Evolutionary conservation across 108 stramenopile genomes (phyloP), one percentile per base, ranked within the genome.

Genomic region (Stephanodiscus triporus): DNA sequence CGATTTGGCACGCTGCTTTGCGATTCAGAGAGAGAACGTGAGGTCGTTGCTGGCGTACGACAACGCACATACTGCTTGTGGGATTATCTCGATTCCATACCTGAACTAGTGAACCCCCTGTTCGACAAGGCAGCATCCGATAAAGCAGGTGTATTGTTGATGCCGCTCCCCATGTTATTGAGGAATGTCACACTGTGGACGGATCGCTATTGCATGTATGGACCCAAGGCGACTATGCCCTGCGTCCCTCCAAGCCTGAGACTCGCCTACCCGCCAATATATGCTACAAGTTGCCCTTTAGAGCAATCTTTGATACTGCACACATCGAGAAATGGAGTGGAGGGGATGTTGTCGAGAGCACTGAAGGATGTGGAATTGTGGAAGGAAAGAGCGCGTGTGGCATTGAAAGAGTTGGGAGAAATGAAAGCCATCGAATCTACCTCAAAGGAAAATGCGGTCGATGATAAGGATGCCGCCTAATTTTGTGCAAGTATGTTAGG

Each of bases 1-100:
- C 91, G 94, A 9, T 97, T 96, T 80, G 98, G 98, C 19, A 97
- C 89, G 24, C 82, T 99, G 62, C 82, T 99, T 59, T 96, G 94
- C 72, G 95, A 99, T 76, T 88, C 85, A 45, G 95, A 97, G 76
- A 70, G 80, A 43, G 93, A 97, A 60, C 85, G 97, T 24, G 94
- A 95, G 70, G 56, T 86, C 22, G 77, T 84, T 51, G 95, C 92
- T 16, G 82, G 84, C 22, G 90, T 91, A 63, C 89, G 92, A 10
- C 89, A 93, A 64, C 72, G 95, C 45, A 95, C 95, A 5, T 86
- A 85, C 50, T 93, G 88, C 17, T 53, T 95, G 17, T 95, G 95
- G 95, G 95, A 95, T 40, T 86, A 89, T 53, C 83, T 95, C 45
- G 90, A 95, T 22, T 76, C 84, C 10, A 70, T 80, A 34, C 64